Evolutionary conservation across 345 rosid genomes (phyloP), one percentile per base, ranked within the genome.

Genomic region (Citrus medica): DNA sequence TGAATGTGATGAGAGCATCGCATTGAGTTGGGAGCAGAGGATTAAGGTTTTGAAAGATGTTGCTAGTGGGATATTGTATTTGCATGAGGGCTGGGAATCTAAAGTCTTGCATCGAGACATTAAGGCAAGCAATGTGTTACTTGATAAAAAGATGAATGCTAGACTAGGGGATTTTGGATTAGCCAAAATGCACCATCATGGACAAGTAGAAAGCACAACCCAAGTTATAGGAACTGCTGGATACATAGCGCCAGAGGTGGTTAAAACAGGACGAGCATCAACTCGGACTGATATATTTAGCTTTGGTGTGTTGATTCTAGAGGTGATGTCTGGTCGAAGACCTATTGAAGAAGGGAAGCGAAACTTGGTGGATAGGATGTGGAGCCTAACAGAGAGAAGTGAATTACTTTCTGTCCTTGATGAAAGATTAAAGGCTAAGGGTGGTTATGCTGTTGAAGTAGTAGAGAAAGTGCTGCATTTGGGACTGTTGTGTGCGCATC

Each of bases 341-440:
- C 90, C 90, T 2, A 77, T 84, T 9, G 92, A 87, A 74, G 86
- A 87, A 81, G 88, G 88, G 48, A 87, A 87, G 65, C 83, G 78
- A 27, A 79, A 81, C 12, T 84, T 89, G 30, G 61, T 87, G 71
- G 88, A 85, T 68, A 75, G 81, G 85, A 80, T 84, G 63, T 76
- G 87, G 84, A 78, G 55, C 3, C 25, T 87, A 38, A 61, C 74
- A 65, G 88, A 84, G 40, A 82, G 42, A 22, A 83, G 83, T 22
- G 84, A 84, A 74, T 59, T 84, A 62, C 7, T 14, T 14, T 78
- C 42, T 25, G 86, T 74, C 0, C 82, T 85, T 0, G 88, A 87
- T 67, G 80, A 84, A 27, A 38, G 71, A 64, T 76, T 87, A 79
- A 61, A 70, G 62, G 75, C 60, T 58, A 32, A 59, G 63, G 74